Conservation (phyloP, 2,329 filamentous ascomycete species). For the Rhynchosporium graminicola region DNA sequence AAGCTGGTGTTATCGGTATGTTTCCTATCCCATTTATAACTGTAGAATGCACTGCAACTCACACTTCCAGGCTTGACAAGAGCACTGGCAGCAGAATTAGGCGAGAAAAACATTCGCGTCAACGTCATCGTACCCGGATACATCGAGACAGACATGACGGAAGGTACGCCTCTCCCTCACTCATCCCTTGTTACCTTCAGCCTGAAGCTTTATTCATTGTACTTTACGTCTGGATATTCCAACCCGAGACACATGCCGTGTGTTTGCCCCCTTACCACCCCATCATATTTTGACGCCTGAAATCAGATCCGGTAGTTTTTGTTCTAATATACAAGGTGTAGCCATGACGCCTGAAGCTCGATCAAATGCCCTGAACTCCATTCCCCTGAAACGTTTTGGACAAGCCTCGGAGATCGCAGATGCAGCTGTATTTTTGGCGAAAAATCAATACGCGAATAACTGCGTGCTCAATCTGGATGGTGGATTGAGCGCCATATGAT, state of each 20-base stretch:
- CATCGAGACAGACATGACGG: conserved; percentile 78
- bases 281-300: conserved; percentile 32
- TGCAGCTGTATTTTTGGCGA: conserved; percentile 74
- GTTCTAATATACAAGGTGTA: conserved; percentile 43
- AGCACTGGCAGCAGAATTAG: conserved; percentile 64
- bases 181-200: conserved; percentile 1
- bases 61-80: conserved; percentile 61
- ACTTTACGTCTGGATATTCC: not conserved
- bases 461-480: conserved; percentile 85
- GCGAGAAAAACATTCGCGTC: conserved; percentile 64
- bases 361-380: conserved; percentile 47
- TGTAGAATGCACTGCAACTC: conserved; percentile 10
- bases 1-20: conserved; percentile 74
- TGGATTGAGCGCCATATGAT: conserved; percentile 69
- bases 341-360: conserved; percentile 46
- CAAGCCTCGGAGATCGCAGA: conserved; percentile 73
- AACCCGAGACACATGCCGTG: not conserved
- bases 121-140: conserved; percentile 85
- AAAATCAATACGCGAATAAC: conserved; percentile 83
- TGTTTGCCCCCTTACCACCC: not conserved
- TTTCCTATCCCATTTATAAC: not conserved
- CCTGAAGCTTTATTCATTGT: conserved; percentile 9
- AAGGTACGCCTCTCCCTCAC: conserved; percentile 50
- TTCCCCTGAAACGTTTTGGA: conserved; percentile 69
- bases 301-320: not conserved